Base-by-base conservation (phyloP, 1,284 basidiomycete species). In the Mrakiaceae sp. region DNA sequence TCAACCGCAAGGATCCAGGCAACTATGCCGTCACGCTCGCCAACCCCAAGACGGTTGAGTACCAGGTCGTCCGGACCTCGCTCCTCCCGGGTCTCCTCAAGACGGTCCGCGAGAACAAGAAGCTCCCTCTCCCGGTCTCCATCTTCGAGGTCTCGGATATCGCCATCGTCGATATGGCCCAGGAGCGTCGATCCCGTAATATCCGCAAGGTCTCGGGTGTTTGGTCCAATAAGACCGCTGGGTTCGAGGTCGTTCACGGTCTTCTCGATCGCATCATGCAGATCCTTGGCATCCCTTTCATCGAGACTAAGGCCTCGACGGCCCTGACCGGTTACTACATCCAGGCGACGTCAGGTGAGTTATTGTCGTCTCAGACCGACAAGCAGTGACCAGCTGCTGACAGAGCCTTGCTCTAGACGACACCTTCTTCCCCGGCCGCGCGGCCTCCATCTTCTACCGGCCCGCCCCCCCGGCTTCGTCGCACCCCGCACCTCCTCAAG, bases 41-140 rank as follows among this genome's bases (percentile, higher is more conserved):
- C 66, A 99, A 99, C 77, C 95, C 95, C 1, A 97, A 97, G 78
- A 93, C 95, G 51, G 82, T 92, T 69, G 96, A 98, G 77, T 98
- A 96, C 79, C 95, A 98, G 78, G 89, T 98, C 67, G 93, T 98
- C 61, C 87, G 96, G 67, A 98, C 96, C 0, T 91, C 93, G 14
- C 83, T 99, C 60, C 79, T 99, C 7, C 93, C 95, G 11, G 95
- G 95, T 60, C 83, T 99, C 48, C 84, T 99, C 72, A 99, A 99
- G 79, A 96, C 94, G 6, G 81, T 97, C 53, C 86, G 96, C 67
- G 95, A 99, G 79, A 99, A 99, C 79, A 85, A 90, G 63, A 90
- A 91, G 68, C 91, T 97, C 69, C 78, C 95, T 0, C 81, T 99
- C 39, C 95, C 96, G 0, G 84, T 98, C 74, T 88, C 86, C 70